Percentiles rank a stretch among this genome's conserved stretches.
phyloP scores from a whole-genome alignment of 768 basidiomycete species.

The Sarcomyxa edulis region DNA sequence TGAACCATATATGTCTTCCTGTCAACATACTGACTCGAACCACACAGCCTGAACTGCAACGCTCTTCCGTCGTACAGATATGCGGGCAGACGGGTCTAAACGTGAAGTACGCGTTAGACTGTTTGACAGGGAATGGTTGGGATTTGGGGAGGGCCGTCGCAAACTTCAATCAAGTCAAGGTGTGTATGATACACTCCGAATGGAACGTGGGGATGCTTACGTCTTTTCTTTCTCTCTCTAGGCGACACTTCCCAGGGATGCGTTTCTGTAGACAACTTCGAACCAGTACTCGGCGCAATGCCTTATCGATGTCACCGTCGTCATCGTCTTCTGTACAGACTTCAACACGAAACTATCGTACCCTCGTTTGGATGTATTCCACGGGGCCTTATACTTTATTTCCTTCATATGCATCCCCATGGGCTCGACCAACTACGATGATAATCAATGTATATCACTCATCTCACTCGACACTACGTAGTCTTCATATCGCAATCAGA shows the following conservation, averaged over 20 bases:
- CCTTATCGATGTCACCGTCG: no score
- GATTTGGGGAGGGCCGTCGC: slow-evolving; percentile 70
- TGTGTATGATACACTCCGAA: slow-evolving; percentile 31
- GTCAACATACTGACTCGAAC: slow-evolving; percentile 8
- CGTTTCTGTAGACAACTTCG: slow-evolving; percentile 46
- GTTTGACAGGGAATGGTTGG: slow-evolving; percentile 83
- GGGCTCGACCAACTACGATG: no score
- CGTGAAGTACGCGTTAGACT: slow-evolving; percentile 75
- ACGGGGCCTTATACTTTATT: no score
- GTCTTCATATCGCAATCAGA: no score
- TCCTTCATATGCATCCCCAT: no score
- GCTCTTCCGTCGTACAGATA: slow-evolving; percentile 64
- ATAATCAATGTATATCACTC: no score
- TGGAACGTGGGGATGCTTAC: background rate
- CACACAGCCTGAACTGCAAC: slow-evolving; percentile 63
- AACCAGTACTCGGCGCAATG: no score
- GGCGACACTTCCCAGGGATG: slow-evolving; percentile 48
- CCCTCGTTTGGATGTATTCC: no score
- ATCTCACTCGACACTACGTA: no score
- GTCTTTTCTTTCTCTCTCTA: slow-evolving; percentile 19
- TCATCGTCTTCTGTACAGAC: no score
- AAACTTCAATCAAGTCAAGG: slow-evolving; percentile 89
- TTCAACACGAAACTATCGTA: no score
- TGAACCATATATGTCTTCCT: slow-evolving; percentile 9
- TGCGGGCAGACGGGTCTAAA: slow-evolving; percentile 75